Evolutionary conservation across 2,329 filamentous ascomycete species (phyloP).

Genomic region (Emmonsiellopsis sp.): DNA sequence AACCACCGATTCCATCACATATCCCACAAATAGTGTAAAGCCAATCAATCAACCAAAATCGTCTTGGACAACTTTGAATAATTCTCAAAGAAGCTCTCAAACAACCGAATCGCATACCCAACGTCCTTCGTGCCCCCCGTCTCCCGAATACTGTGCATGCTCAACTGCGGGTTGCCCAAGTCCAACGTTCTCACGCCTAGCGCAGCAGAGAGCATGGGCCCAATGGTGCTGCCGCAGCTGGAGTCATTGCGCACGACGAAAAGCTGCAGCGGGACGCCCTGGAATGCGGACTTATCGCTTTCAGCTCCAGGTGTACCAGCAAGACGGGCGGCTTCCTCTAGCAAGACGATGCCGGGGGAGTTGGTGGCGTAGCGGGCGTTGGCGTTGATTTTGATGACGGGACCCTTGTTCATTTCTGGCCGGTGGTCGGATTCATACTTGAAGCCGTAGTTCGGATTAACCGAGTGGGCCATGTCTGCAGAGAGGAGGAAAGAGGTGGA

Average conservation of each 20-base stretch:
- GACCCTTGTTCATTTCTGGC: constrained; percentile 92
- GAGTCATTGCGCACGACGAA: constrained; percentile 97
- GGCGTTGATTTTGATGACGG: constrained; percentile 96
- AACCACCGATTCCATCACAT: too few species aligned
- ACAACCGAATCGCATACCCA: constrained; percentile 73
- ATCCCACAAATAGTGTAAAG: background rate
- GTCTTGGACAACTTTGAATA: constrained; percentile 75
- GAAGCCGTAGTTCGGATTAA: constrained; percentile 86
- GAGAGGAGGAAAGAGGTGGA: constrained; percentile 87
- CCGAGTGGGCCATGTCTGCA: constrained; percentile 93
- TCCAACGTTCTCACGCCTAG: constrained; percentile 84
- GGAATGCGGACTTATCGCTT: constrained; percentile 34
- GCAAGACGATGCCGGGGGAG: constrained; percentile 82
- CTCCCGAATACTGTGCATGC: constrained; percentile 96
- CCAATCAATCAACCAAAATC: constrained; percentile 68
- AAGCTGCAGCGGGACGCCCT: constrained; percentile 73
- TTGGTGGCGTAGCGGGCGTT: constrained; percentile 97
- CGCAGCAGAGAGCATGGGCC: constrained; percentile 85
- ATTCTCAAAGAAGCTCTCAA: constrained; percentile 75
- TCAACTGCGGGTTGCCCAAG: constrained; percentile 84
- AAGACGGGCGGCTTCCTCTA: constrained; percentile 70
- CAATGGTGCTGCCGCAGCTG: constrained; percentile 90
- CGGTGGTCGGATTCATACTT: constrained; percentile 90
- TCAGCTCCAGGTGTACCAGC: constrained; percentile 23
- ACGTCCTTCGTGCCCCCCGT: constrained; percentile 84